Conservation (phyloP, 257 asterid species). For the Penstemon eatonii region DNA sequence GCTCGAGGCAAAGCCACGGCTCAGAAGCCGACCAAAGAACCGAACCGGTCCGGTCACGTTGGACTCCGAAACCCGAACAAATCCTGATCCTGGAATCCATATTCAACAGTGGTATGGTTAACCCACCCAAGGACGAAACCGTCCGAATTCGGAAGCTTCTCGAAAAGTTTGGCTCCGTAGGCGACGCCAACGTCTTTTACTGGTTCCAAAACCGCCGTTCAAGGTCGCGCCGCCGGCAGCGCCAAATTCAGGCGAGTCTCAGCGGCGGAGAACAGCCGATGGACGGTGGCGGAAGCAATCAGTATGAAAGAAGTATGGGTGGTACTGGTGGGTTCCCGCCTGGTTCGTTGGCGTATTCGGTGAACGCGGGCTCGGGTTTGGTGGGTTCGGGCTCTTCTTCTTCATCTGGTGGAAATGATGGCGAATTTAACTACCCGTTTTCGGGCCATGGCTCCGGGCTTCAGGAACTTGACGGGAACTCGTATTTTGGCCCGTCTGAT, state of each 20-base stretch:
- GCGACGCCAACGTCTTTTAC: constrained; percentile 79
- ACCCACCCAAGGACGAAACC: constrained; percentile 75
- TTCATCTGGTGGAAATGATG: constrained; percentile 29
- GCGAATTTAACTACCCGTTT: constrained; percentile 22
- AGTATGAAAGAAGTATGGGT: constrained; percentile 18
- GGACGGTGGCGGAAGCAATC: constrained; percentile 27
- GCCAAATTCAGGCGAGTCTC: constrained; percentile 55
- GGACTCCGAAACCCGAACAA: constrained; percentile 88
- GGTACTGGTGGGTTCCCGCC: constrained; percentile 14
- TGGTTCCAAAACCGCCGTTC: constrained; percentile 96
- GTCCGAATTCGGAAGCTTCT: constrained; percentile 58
- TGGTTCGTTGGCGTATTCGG: neutral
- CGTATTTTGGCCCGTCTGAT: constrained; percentile 32
- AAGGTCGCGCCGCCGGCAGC: constrained; percentile 70
- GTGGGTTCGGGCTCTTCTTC: constrained; percentile 39
- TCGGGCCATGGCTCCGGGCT: constrained; percentile 25
- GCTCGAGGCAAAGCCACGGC: constrained; percentile 8
- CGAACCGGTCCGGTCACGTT: constrained; percentile 63
- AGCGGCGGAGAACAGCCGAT: constrained; percentile 23
- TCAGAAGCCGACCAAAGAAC: constrained; percentile 25
- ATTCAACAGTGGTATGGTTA: constrained; percentile 83
- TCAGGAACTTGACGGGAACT: constrained; percentile 39
- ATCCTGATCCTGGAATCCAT: constrained; percentile 77
- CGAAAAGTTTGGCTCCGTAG: constrained; percentile 72
- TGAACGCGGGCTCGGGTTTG: constrained; percentile 13